Base-by-base conservation (phyloP, 2,329 filamentous ascomycete genomes). In the Stagonosporopsis tanaceti region DNA sequence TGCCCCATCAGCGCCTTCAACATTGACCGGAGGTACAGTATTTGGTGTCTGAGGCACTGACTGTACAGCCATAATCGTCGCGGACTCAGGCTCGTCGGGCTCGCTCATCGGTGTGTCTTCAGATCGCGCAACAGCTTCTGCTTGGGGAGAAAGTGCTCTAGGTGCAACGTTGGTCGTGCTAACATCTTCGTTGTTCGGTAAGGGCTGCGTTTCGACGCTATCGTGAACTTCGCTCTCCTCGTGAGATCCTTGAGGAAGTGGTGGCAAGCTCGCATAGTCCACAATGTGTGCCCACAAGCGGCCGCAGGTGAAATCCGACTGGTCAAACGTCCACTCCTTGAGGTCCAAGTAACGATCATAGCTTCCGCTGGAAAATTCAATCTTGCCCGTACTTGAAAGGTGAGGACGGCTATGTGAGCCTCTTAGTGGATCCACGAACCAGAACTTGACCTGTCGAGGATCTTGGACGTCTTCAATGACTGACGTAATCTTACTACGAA, bases 91-190 rank as follows among this genome's bases (percentile, higher is more conserved):
- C 35, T 74, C 75, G 45, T 75, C 76, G 14, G 69, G 67, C 46
- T 76, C 76, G 39, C 72, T 76, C 76, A 78, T 78, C 11, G 71
- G 71, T 17, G 75, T 76, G 44, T 78, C 76, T 52, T 74, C 72
- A 17, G 59, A 59, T 2, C 45, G 59, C n/a, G 61, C 27, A 34
- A 50, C 55, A 34, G 55, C 25, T 27, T 58, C 61, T 22, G 57
- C 41, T 25, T 56, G 61, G 11, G 54, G 24, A 9, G 28, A 24
- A 17, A 52, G 37, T 17, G 22, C 11, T 14, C 62, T 59, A 38
- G 48, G 24, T 22, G 42, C 57, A 30, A 22, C 34, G 24, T 45
- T 41, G 27, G 22, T 28, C 25, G 41, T 15, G 12, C 37, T 44
- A 28, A 35, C n/a, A n/a, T 32, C 50, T 7, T 47, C 35, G 5